These are phyloP conservation scores for Pterocarpus macrocarpus DNA, from an alignment of 306 rosid species.

Conservation along the genomic window DNA sequence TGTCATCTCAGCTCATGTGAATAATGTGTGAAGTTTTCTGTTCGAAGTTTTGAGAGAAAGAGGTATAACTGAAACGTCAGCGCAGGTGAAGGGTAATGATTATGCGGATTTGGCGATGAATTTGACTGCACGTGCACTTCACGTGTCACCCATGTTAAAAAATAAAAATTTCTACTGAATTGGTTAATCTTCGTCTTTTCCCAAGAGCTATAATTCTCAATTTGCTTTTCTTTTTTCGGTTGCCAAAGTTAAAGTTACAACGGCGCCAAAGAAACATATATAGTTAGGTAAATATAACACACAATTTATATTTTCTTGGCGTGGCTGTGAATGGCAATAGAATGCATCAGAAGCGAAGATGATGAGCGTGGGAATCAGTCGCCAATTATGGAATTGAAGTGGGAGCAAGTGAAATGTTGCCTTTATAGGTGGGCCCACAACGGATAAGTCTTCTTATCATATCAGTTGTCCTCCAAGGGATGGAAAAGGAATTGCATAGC, in stretches of 20 bases:
- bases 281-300: not conserved
- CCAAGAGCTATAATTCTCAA: too few relatives aligned
- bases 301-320: not conserved
- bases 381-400: constrained; percentile 17
- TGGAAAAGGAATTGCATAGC: too few relatives aligned
- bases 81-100: constrained; percentile 20
- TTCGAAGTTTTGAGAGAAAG: not conserved
- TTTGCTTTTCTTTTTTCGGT: not conserved
- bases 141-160: not conserved
- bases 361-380: constrained; percentile 2
- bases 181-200: not conserved
- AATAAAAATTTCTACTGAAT: not conserved
- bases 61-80: not conserved
- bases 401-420: constrained; percentile 23
- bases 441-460: not conserved
- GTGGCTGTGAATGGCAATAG: not conserved
- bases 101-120: constrained; percentile 26
- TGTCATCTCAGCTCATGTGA: constrained; percentile 7
- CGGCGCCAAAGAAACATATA: not conserved
- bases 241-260: not conserved
- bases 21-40: not conserved
- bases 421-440: not conserved
- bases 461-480: too few relatives aligned
- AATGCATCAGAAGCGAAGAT: not conserved
- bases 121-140: constrained; percentile 34